Evolutionary conservation across 345 rosid species (phyloP), one percentile per base, ranked within the genome.

Genomic region (Durio zibethinus): DNA sequence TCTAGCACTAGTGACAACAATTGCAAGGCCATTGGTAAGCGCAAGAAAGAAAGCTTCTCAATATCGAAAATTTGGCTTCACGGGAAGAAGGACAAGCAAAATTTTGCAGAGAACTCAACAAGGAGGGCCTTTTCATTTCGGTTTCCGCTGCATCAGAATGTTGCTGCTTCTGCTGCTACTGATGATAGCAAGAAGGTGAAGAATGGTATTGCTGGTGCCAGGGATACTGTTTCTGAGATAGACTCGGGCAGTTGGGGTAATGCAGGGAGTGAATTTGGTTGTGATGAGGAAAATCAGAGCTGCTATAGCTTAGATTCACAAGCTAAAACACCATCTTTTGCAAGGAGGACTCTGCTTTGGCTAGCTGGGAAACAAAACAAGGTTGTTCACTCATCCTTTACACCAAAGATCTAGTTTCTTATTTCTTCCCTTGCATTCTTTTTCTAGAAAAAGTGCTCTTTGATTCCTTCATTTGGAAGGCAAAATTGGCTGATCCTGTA

Each of bases 281-380:
- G 66, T 63, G 88, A 87, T 74, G 89, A 79, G 69, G 89, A 87
- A 72, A 86, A 82, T 29, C 87, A 86, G 63, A 87, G 87, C 71
- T 66, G 74, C 63, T 43, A 73, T 80, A 81, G 81, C 45, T 2
- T 82, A 74, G 89, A 84, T 59, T 79, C 80, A 20, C 88, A 84
- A 60, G 63, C 80, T 18, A 90, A 88, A 78, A 90, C 97, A 54
- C 97, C 98, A 38, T 95, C 98, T 63, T 95, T 93, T 89, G 91
- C 98, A 14, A 89, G 94, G 86, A 93, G 91, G 82, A 89, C 99
- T 74, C 82, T 95, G 83, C 92, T 86, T 77, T 93, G 99, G 98
- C 88, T 95, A 62, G 86, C 86, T 60, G 97, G 97, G 62, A 89
- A 88, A 77, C 99, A 90, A 83, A 95, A 86, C 92, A 93, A 90